Percentiles rank a stretch among this genome's conserved stretches.
These are phyloP conservation scores for Fragilaria crotonensis DNA, from an alignment of 108 stramenopile species.

Conservation along the genomic window DNA sequence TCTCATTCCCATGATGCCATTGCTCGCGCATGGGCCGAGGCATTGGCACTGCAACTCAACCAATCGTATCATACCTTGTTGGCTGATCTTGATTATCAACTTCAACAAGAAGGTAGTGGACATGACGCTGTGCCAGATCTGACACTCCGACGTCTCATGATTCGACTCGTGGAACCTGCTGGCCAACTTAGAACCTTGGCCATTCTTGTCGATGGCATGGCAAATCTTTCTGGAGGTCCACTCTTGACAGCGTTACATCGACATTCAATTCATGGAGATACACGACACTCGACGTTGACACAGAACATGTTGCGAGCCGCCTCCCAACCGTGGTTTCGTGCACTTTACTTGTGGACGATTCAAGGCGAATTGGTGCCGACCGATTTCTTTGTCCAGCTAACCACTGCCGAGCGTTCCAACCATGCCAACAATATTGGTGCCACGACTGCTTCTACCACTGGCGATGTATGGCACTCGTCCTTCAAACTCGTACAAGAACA, in stretches of 20 bases:
- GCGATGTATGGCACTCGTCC: slow-evolving; percentile 10
- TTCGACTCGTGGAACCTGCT: slow-evolving; percentile 51
- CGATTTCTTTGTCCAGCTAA: slow-evolving; percentile 84
- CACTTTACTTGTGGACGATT: slow-evolving; percentile 59
- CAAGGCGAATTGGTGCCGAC: slow-evolving; percentile 28
- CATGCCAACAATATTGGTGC: too few relatives aligned
- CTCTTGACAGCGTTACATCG: slow-evolving; percentile 63
- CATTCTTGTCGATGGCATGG: slow-evolving; percentile 63
- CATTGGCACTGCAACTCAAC: slow-evolving; percentile 53
- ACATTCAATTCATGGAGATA: slow-evolving; percentile 80
- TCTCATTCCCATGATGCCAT: slow-evolving; percentile 42
- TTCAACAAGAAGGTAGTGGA: slow-evolving; percentile 13
- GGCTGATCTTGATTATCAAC: slow-evolving; percentile 57
- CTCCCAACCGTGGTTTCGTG: slow-evolving; percentile 65
- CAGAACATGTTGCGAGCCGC: slow-evolving; percentile 53
- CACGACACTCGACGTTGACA: slow-evolving; percentile 47
- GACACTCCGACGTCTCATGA: slow-evolving; percentile 61
- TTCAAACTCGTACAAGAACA: slow-evolving; percentile 11
- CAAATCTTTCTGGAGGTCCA: slow-evolving; percentile 68
- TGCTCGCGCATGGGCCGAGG: slow-evolving; percentile 60
- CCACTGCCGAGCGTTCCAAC: too few relatives aligned
- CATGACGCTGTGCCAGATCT: slow-evolving; percentile 11
- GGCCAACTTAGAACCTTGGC: slow-evolving; percentile 58
- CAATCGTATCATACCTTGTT: slow-evolving; percentile 63
- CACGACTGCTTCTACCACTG: slow-evolving; percentile 13